A percentile compares a stretch with the other conserved stretches of the same genome.
These are phyloP conservation scores for Linum trigynum DNA, from an alignment of 345 rosid species.

Conservation along the genomic window DNA sequence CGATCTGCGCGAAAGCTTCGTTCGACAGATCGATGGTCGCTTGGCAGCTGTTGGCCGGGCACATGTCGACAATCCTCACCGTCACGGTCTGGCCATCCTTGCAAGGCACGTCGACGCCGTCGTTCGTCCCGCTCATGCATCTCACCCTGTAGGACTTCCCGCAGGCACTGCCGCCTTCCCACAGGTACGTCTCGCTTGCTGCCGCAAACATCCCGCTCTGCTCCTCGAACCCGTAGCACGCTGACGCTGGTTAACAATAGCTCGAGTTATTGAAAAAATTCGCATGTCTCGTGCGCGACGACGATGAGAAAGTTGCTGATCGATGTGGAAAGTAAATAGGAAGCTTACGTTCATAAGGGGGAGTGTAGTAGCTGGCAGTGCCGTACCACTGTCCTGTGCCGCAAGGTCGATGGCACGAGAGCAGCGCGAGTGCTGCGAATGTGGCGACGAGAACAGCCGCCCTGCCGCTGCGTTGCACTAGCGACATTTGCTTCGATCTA, in stretches of 20 bases:
- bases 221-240: conserved; percentile 15
- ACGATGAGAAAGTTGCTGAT: no score
- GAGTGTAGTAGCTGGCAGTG: not conserved
- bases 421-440: no score
- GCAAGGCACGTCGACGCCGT: conserved; percentile 6
- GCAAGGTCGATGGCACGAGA: no score
- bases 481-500: no score
- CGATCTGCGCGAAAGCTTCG: conserved; percentile 17
- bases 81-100: conserved; percentile 1
- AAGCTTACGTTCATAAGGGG: not conserved
- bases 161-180: not conserved
- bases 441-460: no score
- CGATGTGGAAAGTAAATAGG: not conserved
- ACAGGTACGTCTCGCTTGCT: conserved; percentile 10
- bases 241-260: conserved; percentile 8
- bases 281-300: no score
- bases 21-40: conserved; percentile 17
- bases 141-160: conserved; percentile 16
- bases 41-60: conserved; percentile 1
- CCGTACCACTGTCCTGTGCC: not conserved
- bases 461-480: no score
- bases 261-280: not conserved
- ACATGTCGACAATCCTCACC: not conserved
- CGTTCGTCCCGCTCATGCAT: conserved; percentile 13
- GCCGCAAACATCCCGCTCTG: conserved; percentile 18